These are phyloP conservation scores for Monilinia laxa DNA, from an alignment of 2,329 filamentous ascomycete species.

Conservation along the genomic window DNA sequence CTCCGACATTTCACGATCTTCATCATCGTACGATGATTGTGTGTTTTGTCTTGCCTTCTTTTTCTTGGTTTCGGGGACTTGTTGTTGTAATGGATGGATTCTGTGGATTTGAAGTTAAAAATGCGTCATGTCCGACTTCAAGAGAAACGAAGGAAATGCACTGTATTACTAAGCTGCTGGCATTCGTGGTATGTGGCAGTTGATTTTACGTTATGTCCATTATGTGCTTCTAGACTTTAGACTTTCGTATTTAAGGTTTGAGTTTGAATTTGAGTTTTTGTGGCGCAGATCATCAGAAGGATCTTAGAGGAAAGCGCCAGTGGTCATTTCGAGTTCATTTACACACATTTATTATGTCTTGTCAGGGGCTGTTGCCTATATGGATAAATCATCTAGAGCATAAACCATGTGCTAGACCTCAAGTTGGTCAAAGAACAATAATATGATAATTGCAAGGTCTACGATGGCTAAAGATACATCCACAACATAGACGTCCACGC, in stretches of 20 bases:
- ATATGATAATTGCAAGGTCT: not conserved
- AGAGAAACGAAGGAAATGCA: not conserved
- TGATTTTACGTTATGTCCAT: not conserved
- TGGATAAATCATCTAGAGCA: not conserved
- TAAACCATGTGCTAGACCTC: not conserved
- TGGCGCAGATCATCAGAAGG: not conserved
- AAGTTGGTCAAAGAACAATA: not conserved
- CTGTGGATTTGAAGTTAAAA: not conserved
- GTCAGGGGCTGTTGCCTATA: no score
- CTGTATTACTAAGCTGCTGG: no score
- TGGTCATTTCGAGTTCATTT: not conserved
- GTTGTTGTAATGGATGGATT: not conserved
- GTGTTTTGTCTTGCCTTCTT: not conserved
- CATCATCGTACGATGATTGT: not conserved
- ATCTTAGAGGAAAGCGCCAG: not conserved
- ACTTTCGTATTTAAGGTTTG: conserved; percentile 1
- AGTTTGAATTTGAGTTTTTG: not conserved
- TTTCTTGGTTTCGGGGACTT: not conserved
- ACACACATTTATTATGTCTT: no score
- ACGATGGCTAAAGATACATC: not conserved
- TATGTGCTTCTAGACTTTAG: not conserved
- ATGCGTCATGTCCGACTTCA: not conserved
- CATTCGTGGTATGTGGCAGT: not conserved
- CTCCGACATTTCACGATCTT: not conserved
- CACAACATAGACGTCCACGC: not conserved